phyloP scores from a whole-genome alignment of 2,329 filamentous ascomycete species.

The Leptographium wingfieldii region DNA sequence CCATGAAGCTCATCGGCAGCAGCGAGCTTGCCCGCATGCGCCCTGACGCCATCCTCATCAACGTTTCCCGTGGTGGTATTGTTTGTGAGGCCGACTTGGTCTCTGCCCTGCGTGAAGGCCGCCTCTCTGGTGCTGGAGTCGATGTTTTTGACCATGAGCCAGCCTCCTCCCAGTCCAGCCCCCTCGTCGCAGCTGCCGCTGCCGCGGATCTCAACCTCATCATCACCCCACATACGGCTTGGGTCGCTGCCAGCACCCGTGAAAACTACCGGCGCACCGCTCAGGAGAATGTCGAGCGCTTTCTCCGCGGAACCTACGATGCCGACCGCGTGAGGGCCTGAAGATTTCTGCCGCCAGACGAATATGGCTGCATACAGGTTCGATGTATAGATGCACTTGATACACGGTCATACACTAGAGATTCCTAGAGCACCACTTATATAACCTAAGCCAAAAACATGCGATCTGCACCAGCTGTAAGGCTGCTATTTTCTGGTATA shows the following conservation, averaged over 20 bases:
- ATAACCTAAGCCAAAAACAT: no score
- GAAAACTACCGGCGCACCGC: conserved; percentile 11
- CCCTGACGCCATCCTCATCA: conserved; percentile 19
- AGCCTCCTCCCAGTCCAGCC: conserved; percentile 11
- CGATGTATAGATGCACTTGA: neutral
- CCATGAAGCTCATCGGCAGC: conserved; percentile 15
- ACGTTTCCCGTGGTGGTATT: conserved; percentile 21
- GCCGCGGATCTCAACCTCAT: conserved; percentile 10
- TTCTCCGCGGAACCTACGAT: conserved; percentile 2
- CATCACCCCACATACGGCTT: conserved; percentile 11
- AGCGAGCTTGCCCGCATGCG: conserved; percentile 12
- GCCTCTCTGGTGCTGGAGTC: conserved; percentile 20
- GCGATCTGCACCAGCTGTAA: no score
- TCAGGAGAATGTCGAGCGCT: conserved; percentile 11
- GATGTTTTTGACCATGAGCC: conserved; percentile 25
- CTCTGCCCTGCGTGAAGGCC: conserved; percentile 18
- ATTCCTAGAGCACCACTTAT: no score
- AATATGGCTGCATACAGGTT: neutral
- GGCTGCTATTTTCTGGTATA: no score
- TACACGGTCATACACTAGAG: no score
- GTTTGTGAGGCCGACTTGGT: conserved; percentile 22
- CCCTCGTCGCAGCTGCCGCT: conserved; percentile 8
- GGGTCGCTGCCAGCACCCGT: conserved; percentile 11
- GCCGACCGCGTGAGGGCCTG: conserved; percentile 7
- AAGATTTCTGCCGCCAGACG: neutral